Conservation (phyloP, 176 grass and related monocot genomes). For the Carex parvula region DNA sequence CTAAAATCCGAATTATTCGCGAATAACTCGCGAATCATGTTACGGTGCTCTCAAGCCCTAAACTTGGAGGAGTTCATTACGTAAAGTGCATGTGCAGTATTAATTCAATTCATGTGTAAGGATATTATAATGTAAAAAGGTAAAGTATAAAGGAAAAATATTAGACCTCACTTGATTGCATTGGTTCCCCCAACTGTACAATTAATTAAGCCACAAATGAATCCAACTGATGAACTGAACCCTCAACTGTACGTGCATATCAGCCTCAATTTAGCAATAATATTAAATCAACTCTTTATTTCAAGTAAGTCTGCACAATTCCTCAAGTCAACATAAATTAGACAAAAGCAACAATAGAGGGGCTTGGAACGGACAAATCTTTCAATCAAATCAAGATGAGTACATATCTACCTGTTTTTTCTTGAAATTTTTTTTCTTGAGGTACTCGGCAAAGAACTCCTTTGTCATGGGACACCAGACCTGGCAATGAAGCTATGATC, state of each 20-base stretch:
- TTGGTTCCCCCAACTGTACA: neutral
- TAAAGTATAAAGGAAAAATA: neutral
- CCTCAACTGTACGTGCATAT: neutral
- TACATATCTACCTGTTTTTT: slow-evolving; percentile 73
- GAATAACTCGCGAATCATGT: too few species aligned
- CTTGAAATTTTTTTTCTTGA: slow-evolving; percentile 99
- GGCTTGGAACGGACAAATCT: neutral
- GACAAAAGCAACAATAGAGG: neutral
- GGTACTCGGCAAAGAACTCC: slow-evolving; percentile 97
- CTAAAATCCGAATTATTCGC: too few species aligned
- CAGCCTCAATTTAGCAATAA: neutral
- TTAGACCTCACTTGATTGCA: neutral
- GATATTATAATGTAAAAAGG: neutral
- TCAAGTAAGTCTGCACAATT: too few species aligned
- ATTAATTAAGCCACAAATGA: neutral
- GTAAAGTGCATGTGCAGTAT: slow-evolving; percentile 62
- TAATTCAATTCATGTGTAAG: neutral
- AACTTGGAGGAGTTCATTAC: slow-evolving; percentile 99
- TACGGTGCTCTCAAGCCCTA: slow-evolving; percentile 89
- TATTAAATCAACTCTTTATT: neutral
- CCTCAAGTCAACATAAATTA: neutral
- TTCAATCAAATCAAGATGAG: neutral
- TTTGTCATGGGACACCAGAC: slow-evolving; percentile 99
- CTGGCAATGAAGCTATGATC: slow-evolving; percentile 97
- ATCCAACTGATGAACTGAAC: neutral